Evolutionary conservation across 352 stramenopile genomes (phyloP), one percentile per base, ranked within the genome.

Genomic region (Globisporangium cederbergense): DNA sequence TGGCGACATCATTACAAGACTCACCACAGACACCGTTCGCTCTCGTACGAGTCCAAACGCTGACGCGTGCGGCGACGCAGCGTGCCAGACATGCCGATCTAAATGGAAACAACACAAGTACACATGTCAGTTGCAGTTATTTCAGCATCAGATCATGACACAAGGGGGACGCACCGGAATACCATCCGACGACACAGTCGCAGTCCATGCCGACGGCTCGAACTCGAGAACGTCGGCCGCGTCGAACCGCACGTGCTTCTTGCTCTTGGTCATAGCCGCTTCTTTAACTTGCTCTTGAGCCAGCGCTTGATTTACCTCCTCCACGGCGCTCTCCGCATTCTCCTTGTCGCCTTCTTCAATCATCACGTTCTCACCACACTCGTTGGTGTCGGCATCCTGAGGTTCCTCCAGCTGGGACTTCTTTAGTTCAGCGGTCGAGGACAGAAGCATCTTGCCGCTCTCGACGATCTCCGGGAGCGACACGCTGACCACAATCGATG

Each of bases 191-290:
- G 85, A 77, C 28, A 92, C 80, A 4, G 81, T 89, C 50, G 81
- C 83, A n/a, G 83, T 92, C 79, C 80, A 92, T 69, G 88, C 78
- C 18, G 85, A 91, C 32, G 85, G 85, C 60, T 94, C 85, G 47
- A 94, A 94, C 74, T 94, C 85, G 32, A 92, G 71, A 11, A 94
- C 71, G 34, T 94, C 79, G 5, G 78, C 81, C 16, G 72, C 61
- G 16, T 85, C 70, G 60, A 94, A 94, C 18, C 68, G 70, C 53
- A 91, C 79, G 62, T 72, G 64, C 64, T 83, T 83, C 43, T 71
- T 68, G 64, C 58, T 74, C 20, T 56, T 57, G 18, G 49, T 60
- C 38, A 28, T 53, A 30, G 11, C 9, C 4, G 46, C 3, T 46
- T 65, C 49, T n/a, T 57, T 30, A 47, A 20, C 42, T 14, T 25